Evolutionary conservation across 2,329 filamentous ascomycete species (phyloP).

Genomic region (Tolypocladium tropicale): DNA sequence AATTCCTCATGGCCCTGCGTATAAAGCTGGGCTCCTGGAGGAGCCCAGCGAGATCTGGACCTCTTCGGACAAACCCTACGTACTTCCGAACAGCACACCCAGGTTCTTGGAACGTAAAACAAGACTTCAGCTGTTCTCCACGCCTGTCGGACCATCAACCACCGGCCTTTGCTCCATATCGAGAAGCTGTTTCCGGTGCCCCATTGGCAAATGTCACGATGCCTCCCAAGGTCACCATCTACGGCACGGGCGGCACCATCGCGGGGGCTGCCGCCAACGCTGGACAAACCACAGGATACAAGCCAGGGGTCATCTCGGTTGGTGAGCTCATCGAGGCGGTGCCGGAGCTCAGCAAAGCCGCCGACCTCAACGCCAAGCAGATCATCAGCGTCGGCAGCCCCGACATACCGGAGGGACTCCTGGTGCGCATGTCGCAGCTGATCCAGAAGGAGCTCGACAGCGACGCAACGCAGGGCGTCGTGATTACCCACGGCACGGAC

Average conservation of each 20-base stretch:
- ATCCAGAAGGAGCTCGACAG: conserved; percentile 37
- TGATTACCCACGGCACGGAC: conserved; percentile 57
- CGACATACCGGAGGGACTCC: conserved; percentile 36
- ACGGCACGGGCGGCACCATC: conserved; percentile 49
- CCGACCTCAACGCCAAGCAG: conserved; percentile 43
- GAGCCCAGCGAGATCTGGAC: neutral
- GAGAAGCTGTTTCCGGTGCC: neutral
- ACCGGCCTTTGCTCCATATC: neutral
- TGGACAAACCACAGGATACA: conserved; percentile 34
- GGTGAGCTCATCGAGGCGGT: conserved; percentile 42
- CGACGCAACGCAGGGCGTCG: conserved; percentile 32
- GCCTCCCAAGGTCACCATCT: conserved; percentile 43
- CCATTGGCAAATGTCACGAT: neutral
- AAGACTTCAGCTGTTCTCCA: neutral
- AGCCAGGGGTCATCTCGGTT: conserved; percentile 33
- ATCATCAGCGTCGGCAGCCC: conserved; percentile 37
- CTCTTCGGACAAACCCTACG: neutral
- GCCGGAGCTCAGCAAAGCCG: conserved; percentile 41
- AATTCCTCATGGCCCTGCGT: neutral
- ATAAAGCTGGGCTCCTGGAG: neutral
- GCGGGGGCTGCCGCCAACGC: conserved; percentile 39
- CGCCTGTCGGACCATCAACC: neutral
- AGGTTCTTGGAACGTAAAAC: neutral
- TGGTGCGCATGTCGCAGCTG: conserved; percentile 34
- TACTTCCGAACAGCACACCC: neutral